A percentile compares a stretch with the other conserved stretches of the same genome.
Evolutionary conservation across 495 filamentous ascomycete species (phyloP).

Genomic region (Tuber calosporum): DNA sequence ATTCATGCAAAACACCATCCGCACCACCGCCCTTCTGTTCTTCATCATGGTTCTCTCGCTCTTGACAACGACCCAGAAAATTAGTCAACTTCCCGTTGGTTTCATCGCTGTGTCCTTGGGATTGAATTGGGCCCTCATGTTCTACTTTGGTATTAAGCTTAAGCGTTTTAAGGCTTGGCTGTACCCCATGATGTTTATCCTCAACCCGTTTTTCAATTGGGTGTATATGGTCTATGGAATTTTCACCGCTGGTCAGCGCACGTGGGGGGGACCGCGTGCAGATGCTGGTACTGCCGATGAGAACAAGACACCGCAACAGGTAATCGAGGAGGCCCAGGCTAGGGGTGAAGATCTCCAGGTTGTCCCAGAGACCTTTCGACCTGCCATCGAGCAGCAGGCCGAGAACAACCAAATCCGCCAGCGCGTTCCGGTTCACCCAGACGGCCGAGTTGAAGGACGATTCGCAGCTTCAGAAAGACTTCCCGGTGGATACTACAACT

Average conservation of each 20-base stretch:
- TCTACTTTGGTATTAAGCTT: constrained; percentile 85
- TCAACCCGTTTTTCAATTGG: constrained; percentile 99
- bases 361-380: constrained; percentile 80
- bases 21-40: constrained; percentile 90
- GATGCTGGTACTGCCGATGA: constrained; percentile 81
- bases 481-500: constrained; percentile 57
- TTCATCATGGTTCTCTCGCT: constrained; percentile 90
- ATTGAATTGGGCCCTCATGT: constrained; percentile 91
- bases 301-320: constrained; percentile 72
- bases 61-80: constrained; percentile 70
- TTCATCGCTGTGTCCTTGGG: constrained; percentile 95
- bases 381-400: constrained; percentile 54
- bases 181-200: constrained; percentile 89
- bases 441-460: constrained; percentile 63
- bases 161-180: constrained; percentile 87
- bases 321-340: constrained; percentile 68
- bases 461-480: constrained; percentile 58
- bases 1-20: constrained; percentile 94
- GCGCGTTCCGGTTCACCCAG: constrained; percentile 58
- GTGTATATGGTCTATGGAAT: constrained; percentile 84
- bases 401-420: constrained; percentile 43
- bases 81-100: constrained; percentile 74
- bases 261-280: constrained; percentile 91
- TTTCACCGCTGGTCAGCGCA: constrained; percentile 90
- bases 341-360: constrained; percentile 88